Conservation (phyloP, 768 basidiomycete genomes). For the Porphyrellus cyaneotinctus region DNA sequence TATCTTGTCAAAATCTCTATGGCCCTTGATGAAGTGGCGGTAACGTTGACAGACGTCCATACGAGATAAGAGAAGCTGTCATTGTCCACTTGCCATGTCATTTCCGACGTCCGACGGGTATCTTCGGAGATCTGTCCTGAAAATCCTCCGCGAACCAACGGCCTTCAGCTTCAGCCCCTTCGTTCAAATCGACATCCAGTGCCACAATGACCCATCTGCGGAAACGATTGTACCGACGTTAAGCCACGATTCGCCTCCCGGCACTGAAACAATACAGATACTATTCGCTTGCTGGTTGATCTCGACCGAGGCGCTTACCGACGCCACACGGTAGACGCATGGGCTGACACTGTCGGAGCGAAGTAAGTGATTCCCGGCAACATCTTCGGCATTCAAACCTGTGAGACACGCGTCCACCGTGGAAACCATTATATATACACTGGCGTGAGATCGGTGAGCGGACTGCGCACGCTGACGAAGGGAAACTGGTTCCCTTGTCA, state of each 20-base stretch:
- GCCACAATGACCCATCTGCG: no score
- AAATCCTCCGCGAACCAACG: background rate
- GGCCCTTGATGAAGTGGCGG: background rate
- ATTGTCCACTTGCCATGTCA: background rate
- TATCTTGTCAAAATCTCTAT: constrained; percentile 16
- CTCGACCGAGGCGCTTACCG: no score
- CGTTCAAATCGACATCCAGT: background rate
- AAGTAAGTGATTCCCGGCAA: background rate
- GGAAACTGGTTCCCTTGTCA: background rate
- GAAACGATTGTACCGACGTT: no score
- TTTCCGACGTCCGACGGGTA: background rate
- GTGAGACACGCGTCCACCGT: background rate
- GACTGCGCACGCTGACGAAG: background rate
- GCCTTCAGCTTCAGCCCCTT: no score
- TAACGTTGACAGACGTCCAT: constrained; percentile 12
- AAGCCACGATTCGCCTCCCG: no score
- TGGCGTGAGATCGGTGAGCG: background rate
- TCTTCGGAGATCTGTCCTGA: background rate
- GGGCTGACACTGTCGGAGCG: background rate
- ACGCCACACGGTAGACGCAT: no score
- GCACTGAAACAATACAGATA: no score
- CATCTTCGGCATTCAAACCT: background rate
- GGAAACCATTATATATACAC: background rate
- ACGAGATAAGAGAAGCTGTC: constrained; percentile 14
- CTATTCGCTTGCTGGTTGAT: no score